phyloP scores from a whole-genome alignment of 768 basidiomycete genomes.

The Lentinula edodes region DNA sequence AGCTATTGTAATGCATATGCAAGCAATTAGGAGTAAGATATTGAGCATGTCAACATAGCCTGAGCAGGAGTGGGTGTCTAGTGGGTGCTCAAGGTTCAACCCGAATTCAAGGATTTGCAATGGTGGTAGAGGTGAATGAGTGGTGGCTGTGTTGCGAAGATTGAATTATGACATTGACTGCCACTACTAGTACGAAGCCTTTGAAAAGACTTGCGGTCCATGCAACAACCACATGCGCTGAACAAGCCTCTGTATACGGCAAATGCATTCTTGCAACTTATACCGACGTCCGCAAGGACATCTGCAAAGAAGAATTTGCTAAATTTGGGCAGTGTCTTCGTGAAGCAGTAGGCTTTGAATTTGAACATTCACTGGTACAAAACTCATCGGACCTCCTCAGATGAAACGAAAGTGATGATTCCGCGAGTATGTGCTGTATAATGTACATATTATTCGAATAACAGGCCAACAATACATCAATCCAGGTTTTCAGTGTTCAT shows the following conservation, averaged over 20 bases:
- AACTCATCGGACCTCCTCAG: conserved; percentile 21
- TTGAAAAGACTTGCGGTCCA: conserved; percentile 64
- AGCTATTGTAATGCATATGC: conserved; percentile 49
- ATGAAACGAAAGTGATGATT: conserved; percentile 38
- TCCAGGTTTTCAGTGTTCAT: conserved; percentile 20
- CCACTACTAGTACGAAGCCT: conserved; percentile 32
- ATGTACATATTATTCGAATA: conserved; percentile 7
- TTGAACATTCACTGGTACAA: not conserved
- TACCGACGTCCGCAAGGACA: conserved; percentile 77
- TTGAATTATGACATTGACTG: not conserved
- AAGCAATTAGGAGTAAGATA: conserved; percentile 56
- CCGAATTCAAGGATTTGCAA: too few species aligned
- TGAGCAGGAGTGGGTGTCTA: too few species aligned
- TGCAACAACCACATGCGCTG: conserved; percentile 65
- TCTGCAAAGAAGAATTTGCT: conserved; percentile 79
- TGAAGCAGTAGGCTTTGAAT: conserved; percentile 50
- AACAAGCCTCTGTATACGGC: conserved; percentile 76
- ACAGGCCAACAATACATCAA: conserved; percentile 12
- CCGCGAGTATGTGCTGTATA: not conserved
- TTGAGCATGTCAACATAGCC: conserved; percentile 40
- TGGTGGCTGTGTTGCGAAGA: not conserved
- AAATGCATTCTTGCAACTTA: conserved; percentile 83
- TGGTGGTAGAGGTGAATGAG: not conserved
- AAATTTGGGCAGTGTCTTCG: conserved; percentile 82
- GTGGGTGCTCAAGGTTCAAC: too few species aligned